Conservation (phyloP, 1,284 basidiomycete genomes). For the Moesziomyces antarcticus region DNA sequence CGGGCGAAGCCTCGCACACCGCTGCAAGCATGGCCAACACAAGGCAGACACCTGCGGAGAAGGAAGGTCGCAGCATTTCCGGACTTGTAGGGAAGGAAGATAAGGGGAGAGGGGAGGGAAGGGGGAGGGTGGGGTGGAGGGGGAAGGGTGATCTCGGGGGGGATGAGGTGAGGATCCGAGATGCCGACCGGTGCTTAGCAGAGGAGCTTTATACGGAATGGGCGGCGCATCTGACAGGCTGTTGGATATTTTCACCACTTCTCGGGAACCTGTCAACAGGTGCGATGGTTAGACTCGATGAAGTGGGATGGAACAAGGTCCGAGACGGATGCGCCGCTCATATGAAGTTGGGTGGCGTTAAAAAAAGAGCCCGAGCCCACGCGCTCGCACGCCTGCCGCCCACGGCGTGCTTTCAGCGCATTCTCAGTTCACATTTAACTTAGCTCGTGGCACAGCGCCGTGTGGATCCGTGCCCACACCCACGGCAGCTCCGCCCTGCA, state of each 20-base stretch:
- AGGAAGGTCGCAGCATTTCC: neutral
- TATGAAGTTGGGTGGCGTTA: neutral
- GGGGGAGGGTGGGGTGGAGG: neutral
- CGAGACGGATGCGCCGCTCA: neutral
- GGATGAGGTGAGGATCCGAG: neutral
- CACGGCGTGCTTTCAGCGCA: too few relatives aligned
- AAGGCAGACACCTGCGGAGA: slow-evolving; percentile 1
- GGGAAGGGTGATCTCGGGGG: neutral
- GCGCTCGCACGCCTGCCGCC: neutral
- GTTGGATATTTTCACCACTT: too few relatives aligned
- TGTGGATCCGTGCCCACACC: too few relatives aligned
- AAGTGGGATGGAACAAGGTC: neutral
- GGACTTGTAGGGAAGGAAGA: neutral
- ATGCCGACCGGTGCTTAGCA: neutral
- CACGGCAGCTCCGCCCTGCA: too few relatives aligned
- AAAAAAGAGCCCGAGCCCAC: neutral
- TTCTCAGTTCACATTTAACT: too few relatives aligned
- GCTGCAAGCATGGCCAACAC: slow-evolving; percentile 3
- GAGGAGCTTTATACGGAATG: neutral
- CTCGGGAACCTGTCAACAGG: too few relatives aligned
- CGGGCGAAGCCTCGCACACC: neutral
- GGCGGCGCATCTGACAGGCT: too few relatives aligned
- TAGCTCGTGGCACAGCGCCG: too few relatives aligned
- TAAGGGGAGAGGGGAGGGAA: neutral
- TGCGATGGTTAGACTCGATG: too few relatives aligned